These are phyloP conservation scores for Plectosphaerella plurivora DNA, from an alignment of 2,329 filamentous ascomycete species.

Conservation along the genomic window DNA sequence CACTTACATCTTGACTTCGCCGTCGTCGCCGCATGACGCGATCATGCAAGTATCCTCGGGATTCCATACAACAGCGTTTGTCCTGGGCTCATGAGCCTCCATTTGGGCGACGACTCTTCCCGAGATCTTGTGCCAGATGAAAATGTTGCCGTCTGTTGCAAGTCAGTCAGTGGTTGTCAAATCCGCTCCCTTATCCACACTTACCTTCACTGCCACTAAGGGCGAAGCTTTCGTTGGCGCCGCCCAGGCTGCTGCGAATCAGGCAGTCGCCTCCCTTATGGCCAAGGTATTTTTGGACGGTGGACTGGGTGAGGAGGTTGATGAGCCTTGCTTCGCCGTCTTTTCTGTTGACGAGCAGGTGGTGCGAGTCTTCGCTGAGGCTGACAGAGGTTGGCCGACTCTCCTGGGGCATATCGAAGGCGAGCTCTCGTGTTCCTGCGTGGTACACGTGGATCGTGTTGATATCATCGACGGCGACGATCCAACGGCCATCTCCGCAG, in stretches of 20 bases:
- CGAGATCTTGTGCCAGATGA: slow-evolving; percentile 88
- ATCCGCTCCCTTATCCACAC: slow-evolving; percentile 11
- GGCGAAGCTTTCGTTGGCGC: slow-evolving; percentile 87
- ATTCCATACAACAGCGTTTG: slow-evolving; percentile 89
- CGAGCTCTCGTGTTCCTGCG: slow-evolving; percentile 65
- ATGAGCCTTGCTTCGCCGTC: slow-evolving; percentile 75
- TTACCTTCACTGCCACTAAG: slow-evolving; percentile 86
- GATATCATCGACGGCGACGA: slow-evolving; percentile 73
- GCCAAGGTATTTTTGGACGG: slow-evolving; percentile 71
- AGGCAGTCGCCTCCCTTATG: slow-evolving; percentile 72
- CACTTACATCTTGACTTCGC: slow-evolving; percentile 79
- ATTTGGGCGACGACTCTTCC: slow-evolving; percentile 72
- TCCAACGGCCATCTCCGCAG: slow-evolving; percentile 73
- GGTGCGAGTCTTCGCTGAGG: slow-evolving; percentile 75
- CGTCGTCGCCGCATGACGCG: slow-evolving; percentile 87
- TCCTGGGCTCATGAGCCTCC: slow-evolving; percentile 68
- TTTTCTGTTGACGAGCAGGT: slow-evolving; percentile 77
- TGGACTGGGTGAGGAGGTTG: slow-evolving; percentile 66
- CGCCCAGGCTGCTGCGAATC: slow-evolving; percentile 81
- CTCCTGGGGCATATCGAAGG: slow-evolving; percentile 68
- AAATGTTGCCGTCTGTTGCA: slow-evolving; percentile 56
- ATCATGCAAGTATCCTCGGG: slow-evolving; percentile 78
- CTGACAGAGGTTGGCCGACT: slow-evolving; percentile 72
- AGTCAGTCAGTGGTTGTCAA: not conserved
- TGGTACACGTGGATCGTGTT: slow-evolving; percentile 78